Evolutionary conservation across 257 asterid species (phyloP).

Genomic region (Penstemon davidsonii): DNA sequence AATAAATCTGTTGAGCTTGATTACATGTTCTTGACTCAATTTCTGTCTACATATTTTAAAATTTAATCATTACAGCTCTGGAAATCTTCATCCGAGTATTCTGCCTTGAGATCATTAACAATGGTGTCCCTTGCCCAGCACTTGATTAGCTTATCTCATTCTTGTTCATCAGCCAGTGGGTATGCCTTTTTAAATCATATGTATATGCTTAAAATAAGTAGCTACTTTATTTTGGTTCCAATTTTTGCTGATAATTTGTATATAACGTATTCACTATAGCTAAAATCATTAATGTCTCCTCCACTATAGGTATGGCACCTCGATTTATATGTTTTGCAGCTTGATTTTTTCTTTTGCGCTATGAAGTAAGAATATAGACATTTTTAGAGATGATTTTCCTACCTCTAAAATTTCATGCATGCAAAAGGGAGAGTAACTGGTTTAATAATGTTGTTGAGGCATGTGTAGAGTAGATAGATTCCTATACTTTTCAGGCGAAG

Average conservation of each 20-base stretch:
- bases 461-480: conserved; percentile 18
- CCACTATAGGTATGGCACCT: conserved; percentile 6
- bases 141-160: conserved; percentile 76
- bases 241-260: conserved; percentile 21
- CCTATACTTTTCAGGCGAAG: conserved; percentile 24
- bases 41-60: conserved; percentile 35
- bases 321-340: conserved; percentile 10
- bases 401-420: not conserved
- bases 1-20: conserved; percentile 26
- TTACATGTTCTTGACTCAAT: conserved; percentile 18
- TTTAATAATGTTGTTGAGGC: conserved; percentile 16
- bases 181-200: conserved; percentile 31
- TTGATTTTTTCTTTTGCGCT: conserved; percentile 16
- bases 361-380: not conserved
- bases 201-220: conserved; percentile 15
- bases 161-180: conserved; percentile 85
- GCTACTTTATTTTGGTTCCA: conserved; percentile 2
- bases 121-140: conserved; percentile 98
- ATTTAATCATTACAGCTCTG: conserved; percentile 68
- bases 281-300: conserved; percentile 10
- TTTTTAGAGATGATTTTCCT: too few relatives aligned
- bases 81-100: conserved; percentile 90
- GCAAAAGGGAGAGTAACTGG: not conserved
- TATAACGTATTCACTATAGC: conserved; percentile 13
- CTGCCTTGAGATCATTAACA: conserved; percentile 89